Evolutionary conservation across 2,329 filamentous ascomycete species (phyloP), one percentile per base, ranked within the genome.

Genomic region (Didymella sp.): DNA sequence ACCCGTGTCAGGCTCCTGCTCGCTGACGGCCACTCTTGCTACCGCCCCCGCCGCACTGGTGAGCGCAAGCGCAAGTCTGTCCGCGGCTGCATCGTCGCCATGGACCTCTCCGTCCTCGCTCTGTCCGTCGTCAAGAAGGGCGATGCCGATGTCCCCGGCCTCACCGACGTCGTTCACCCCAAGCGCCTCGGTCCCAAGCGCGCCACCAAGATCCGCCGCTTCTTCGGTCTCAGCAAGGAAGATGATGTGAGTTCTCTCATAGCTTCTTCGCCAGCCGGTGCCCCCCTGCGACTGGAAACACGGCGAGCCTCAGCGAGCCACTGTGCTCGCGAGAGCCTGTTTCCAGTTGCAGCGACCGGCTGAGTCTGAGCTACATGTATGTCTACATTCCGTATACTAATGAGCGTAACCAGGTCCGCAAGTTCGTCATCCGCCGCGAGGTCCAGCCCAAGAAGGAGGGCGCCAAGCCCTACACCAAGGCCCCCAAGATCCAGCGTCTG

Each of bases 171-270:
- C 80, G 92, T 98, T 79, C 91, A 96, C 87, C 95, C 95, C 82
- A 99, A 99, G 91, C 91, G 95, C 77, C 91, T 99, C 79, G 95
- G 95, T 76, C 95, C 95, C 85, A 99, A 99, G 93, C 91, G 95
- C 79, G 95, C 95, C 79, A 96, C 92, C 85, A 99, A 98, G 92
- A 98, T 99, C 85, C 92, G 94, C 83, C 90, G 89, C 81, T 99
- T 99, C 90, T 99, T 98, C 86, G 89, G 92, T 85, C 91, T 99
- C 88, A 94, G 89, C 91, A 98, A 98, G 93, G 93, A 98, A 89
- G 95, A 99, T 87, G 95, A 99, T 91, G 94, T 98, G 90, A 88
- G 91, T 92, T 80, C 77, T 80, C 77, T 79, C 79, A 80, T 77
- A 76, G 70, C 89, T 86, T 86, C 89, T 89, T 91, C 83, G 85